A percentile compares a stretch with the other conserved stretches of the same genome.
phyloP scores from a whole-genome alignment of 2,329 filamentous ascomycete genomes.

The Cytospora schulzeri region DNA sequence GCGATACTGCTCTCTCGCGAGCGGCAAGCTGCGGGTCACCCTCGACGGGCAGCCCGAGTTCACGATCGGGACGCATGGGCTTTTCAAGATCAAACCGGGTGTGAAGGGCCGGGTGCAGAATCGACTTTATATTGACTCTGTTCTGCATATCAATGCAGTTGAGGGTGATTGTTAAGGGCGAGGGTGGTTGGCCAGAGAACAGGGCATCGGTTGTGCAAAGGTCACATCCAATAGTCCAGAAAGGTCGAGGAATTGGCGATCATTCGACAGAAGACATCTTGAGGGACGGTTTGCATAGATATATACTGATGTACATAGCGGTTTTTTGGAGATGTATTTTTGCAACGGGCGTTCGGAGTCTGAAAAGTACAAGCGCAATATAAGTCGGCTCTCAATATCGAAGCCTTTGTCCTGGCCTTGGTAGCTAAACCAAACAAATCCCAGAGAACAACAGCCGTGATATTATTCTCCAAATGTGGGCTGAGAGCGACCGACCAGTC shows the following conservation, averaged over 20 bases:
- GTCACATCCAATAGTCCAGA: not conserved
- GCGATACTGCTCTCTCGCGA: slow-evolving; percentile 35
- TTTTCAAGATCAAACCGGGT: slow-evolving; percentile 34
- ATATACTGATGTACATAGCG: not conserved
- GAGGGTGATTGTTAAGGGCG: not conserved
- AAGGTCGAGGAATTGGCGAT: not conserved
- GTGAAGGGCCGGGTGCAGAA: slow-evolving; percentile 32
- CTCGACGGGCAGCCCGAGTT: slow-evolving; percentile 32
- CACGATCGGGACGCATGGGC: slow-evolving; percentile 33
- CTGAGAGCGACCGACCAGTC: too few species aligned
- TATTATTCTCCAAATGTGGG: too few species aligned
- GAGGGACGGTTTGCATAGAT: not conserved
- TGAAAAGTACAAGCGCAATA: not conserved
- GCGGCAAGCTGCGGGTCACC: slow-evolving; percentile 37
- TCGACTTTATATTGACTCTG: slow-evolving; percentile 32
- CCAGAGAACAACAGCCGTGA: too few species aligned
- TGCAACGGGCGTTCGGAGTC: not conserved
- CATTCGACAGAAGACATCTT: not conserved
- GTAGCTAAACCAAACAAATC: too few species aligned
- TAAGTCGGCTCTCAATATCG: not conserved
- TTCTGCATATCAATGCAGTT: slow-evolving; percentile 30
- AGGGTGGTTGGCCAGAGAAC: not conserved
- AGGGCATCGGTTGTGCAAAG: not conserved
- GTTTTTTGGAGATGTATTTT: not conserved
- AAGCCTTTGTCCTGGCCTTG: too few species aligned